Evolutionary conservation across 2,329 filamentous ascomycete genomes (phyloP).

Genomic region (Blumeria hordei): DNA sequence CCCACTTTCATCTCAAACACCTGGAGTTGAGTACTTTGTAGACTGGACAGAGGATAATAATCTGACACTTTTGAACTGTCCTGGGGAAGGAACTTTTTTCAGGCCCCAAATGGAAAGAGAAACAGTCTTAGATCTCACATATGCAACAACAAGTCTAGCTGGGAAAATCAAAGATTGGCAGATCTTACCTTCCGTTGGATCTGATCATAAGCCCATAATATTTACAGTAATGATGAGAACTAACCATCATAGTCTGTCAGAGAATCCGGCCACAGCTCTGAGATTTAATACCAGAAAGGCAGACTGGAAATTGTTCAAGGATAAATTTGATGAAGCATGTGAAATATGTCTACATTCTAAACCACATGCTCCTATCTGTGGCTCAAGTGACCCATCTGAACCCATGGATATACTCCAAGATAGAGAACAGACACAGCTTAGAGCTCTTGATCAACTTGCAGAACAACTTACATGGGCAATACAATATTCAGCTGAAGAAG

Average conservation of each 20-base stretch:
- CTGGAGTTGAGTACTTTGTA: background rate
- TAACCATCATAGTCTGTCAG: background rate
- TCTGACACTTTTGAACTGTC: background rate
- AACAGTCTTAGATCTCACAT: background rate
- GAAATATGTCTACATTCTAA: background rate
- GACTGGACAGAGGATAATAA: background rate
- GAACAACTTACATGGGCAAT: background rate
- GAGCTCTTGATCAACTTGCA: background rate
- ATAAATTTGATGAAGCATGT: background rate
- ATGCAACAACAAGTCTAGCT: background rate
- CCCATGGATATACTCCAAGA: no score
- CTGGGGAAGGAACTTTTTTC: background rate
- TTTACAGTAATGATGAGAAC: background rate
- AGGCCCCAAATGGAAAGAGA: background rate
- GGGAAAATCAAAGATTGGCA: background rate
- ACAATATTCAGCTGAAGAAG: background rate
- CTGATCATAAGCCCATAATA: background rate
- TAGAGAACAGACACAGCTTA: no score
- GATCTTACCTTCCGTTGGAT: background rate
- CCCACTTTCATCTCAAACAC: background rate
- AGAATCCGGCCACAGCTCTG: background rate
- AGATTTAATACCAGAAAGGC: background rate
- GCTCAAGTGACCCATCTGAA: background rate
- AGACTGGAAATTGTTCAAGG: background rate
- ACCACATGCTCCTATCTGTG: background rate